phyloP scores from a whole-genome alignment of 139 green algal species.

The Trebouxia sp. region DNA sequence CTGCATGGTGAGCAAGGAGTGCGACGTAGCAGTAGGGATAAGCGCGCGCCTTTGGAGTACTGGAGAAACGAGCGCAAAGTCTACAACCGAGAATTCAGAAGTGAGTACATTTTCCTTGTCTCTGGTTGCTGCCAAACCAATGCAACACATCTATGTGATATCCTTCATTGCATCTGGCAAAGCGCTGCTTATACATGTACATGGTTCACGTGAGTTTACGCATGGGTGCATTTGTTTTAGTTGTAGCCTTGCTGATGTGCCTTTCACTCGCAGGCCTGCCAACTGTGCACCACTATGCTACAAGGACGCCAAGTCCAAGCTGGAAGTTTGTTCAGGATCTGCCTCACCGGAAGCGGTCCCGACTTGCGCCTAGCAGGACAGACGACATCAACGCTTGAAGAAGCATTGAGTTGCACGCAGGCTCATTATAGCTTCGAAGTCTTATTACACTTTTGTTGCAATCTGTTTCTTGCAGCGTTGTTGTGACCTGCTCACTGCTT shows the following conservation, averaged over 20 bases:
- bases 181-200: not conserved
- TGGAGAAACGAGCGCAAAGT: constrained; percentile 61
- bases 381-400: no score
- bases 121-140: not conserved
- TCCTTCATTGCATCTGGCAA: not conserved
- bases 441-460: no score
- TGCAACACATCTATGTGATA: not conserved
- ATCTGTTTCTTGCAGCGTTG: no score
- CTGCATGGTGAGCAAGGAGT: constrained; percentile 37
- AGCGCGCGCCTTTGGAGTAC: constrained; percentile 52
- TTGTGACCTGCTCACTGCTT: no score
- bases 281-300: constrained; percentile 33
- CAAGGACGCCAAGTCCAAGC: constrained; percentile 15
- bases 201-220: not conserved
- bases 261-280: constrained; percentile 34
- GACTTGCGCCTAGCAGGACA: not conserved
- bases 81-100: constrained; percentile 44
- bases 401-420: no score
- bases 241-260: no score
- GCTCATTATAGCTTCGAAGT: no score
- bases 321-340: constrained; percentile 31
- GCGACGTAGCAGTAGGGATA: constrained; percentile 46
- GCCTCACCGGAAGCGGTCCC: not conserved
- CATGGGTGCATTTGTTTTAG: no score
- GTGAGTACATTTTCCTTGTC: constrained; percentile 18